Conservation (phyloP, 345 rosid genomes). For the Boechera stricta region DNA sequence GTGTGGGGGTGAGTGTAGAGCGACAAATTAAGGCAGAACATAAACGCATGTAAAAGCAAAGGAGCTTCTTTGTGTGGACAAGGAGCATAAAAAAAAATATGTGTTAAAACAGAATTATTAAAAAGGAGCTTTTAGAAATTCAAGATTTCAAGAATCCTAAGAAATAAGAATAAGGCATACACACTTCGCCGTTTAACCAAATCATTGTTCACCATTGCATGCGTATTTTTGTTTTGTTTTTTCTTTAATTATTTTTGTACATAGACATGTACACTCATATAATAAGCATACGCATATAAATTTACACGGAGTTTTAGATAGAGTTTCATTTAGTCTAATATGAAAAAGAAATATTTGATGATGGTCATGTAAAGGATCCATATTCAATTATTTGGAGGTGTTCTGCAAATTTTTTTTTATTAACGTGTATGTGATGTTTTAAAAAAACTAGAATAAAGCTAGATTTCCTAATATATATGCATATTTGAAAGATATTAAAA, state of each 20-base stretch:
- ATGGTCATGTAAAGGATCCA: background rate
- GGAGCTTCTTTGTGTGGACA: constrained; percentile 26
- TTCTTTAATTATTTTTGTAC: background rate
- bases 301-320: background rate
- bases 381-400: background rate
- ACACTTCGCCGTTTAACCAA: background rate
- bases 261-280: background rate
- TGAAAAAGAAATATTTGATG: background rate
- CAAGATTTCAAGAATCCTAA: constrained; percentile 20
- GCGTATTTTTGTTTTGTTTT: background rate
- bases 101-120: background rate
- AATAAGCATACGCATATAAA: background rate
- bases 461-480: too few species aligned
- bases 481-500: too few species aligned
- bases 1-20: constrained; percentile 19
- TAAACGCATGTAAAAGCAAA: constrained; percentile 29
- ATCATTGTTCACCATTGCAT: constrained; percentile 30
- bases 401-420: too few species aligned
- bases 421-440: too few species aligned
- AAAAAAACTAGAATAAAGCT: too few species aligned
- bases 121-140: background rate
- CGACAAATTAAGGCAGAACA: constrained; percentile 8
- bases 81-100: background rate
- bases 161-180: background rate
- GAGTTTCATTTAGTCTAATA: background rate